Percentiles rank a stretch among this genome's conserved stretches.
These are phyloP conservation scores for Fusarium sp. DNA, from an alignment of 2,329 filamentous ascomycete species.

Conservation along the genomic window DNA sequence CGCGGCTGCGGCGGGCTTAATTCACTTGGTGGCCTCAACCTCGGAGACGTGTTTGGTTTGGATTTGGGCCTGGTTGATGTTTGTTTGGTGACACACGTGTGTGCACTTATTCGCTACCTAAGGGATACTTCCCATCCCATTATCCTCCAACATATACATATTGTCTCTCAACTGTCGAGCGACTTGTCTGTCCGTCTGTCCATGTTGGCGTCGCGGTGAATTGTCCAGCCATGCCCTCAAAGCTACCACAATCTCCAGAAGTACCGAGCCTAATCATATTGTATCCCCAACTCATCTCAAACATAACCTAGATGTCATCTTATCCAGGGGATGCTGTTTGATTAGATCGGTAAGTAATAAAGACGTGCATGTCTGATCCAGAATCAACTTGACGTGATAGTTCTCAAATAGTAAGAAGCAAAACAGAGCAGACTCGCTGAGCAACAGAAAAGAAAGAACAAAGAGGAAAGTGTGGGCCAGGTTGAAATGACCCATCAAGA, in stretches of 20 bases:
- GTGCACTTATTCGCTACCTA: conserved; percentile 24
- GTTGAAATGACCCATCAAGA: conserved; percentile 74
- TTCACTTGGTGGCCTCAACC: conserved; percentile 34
- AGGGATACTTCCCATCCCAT: conserved; percentile 16
- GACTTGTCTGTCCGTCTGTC: conserved; percentile 28
- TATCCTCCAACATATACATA: conserved; percentile 11
- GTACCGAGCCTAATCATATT: not conserved
- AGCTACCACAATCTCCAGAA: not conserved
- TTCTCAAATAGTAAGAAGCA: conserved; percentile 12
- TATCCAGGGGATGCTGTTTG: conserved; percentile 15
- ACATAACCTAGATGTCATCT: not conserved
- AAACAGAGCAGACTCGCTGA: conserved; percentile 30
- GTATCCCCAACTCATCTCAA: not conserved
- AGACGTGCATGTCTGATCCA: not conserved
- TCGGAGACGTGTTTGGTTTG: not conserved
- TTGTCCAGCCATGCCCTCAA: conserved; percentile 4
- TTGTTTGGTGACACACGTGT: conserved; percentile 7
- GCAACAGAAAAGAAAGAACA: conserved; percentile 31
- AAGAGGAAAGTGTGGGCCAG: conserved; percentile 58
- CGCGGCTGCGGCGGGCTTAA: conserved; percentile 29
- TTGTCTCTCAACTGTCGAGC: conserved; percentile 29
- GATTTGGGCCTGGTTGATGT: conserved; percentile 1
- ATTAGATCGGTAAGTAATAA: conserved; percentile 15
- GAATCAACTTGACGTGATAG: conserved; percentile 4
- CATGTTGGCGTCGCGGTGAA: conserved; percentile 3